phyloP scores from a whole-genome alignment of 192 early-diverging fungal genomes.

The Backusella tuberculispora region DNA sequence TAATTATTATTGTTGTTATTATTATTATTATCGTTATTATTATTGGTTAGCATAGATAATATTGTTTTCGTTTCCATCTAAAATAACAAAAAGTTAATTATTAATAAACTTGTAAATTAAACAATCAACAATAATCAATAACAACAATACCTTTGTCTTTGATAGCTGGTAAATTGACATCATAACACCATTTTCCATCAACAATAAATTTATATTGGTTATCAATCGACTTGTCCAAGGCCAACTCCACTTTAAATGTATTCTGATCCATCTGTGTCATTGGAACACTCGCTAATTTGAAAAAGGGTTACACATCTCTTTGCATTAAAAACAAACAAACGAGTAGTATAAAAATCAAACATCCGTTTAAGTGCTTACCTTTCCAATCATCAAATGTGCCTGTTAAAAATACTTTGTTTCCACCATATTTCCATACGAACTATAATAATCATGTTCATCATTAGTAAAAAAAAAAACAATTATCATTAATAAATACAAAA shows the following conservation, averaged over 20 bases:
- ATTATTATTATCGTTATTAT: neutral
- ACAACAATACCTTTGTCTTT: conserved; percentile 26
- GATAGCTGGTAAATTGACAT: conserved; percentile 31
- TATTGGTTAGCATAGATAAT: conserved; percentile 23
- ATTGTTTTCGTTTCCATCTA: conserved; percentile 41
- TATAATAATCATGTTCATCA: neutral
- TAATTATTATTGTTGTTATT: no score
- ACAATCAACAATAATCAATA: neutral
- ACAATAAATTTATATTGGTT: conserved; percentile 47
- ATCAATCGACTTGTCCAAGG: conserved; percentile 30
- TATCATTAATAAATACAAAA: neutral
- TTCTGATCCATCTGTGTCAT: conserved; percentile 18
- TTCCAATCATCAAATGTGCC: conserved; percentile 47
- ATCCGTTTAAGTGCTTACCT: conserved; percentile 23
- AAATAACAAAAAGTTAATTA: neutral
- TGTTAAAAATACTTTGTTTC: conserved; percentile 44
- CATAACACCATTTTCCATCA: conserved; percentile 47
- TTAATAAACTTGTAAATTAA: neutral
- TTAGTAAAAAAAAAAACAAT: no score
- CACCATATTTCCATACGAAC: conserved; percentile 47
- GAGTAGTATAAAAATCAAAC: neutral
- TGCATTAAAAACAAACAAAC: conserved; percentile 5
- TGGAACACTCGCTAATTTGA: conserved; percentile 16
- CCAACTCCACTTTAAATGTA: conserved; percentile 12
- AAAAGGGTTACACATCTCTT: neutral